phyloP scores from a whole-genome alignment of 495 filamentous ascomycete species.

The Daldinia grandis region DNA sequence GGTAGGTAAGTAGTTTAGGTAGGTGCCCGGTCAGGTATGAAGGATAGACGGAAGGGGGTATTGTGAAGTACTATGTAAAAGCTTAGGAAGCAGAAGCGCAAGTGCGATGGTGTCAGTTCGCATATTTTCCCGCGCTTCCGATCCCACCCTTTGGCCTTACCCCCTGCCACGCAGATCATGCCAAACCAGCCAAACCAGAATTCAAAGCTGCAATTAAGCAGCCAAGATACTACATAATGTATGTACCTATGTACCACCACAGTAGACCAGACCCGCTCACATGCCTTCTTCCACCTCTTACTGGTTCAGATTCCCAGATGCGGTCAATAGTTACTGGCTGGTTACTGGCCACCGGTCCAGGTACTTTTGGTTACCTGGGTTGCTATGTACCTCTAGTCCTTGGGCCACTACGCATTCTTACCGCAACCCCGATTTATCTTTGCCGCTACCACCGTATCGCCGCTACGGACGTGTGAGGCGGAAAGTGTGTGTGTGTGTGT shows the following conservation, averaged over 20 bases:
- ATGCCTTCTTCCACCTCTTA: slow-evolving; percentile 9
- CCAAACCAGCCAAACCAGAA: slow-evolving; percentile 37
- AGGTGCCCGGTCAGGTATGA: neutral
- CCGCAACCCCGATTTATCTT: slow-evolving; percentile 34
- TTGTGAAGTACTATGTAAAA: neutral
- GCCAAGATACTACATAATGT: neutral
- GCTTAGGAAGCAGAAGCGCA: slow-evolving; percentile 9
- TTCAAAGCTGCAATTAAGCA: neutral
- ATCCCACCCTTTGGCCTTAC: slow-evolving; percentile 28
- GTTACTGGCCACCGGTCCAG: neutral
- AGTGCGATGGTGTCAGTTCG: slow-evolving; percentile 42
- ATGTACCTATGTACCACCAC: too few relatives aligned
- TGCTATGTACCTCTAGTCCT: neutral
- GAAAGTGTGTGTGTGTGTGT: slow-evolving; percentile 27
- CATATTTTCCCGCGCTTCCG: slow-evolving; percentile 44
- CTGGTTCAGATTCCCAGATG: slow-evolving; percentile 16
- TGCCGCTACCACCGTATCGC: slow-evolving; percentile 40
- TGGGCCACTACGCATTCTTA: slow-evolving; percentile 14
- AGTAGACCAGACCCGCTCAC: slow-evolving; percentile 2
- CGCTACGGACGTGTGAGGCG: slow-evolving; percentile 33
- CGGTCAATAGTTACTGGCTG: slow-evolving; percentile 10
- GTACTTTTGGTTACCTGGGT: neutral
- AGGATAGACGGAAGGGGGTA: neutral
- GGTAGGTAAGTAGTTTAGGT: too few relatives aligned
- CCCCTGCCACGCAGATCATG: slow-evolving; percentile 37